Evolutionary conservation across 192 early-diverging fungal genomes (phyloP).

Genomic region (Endogone sp.): DNA sequence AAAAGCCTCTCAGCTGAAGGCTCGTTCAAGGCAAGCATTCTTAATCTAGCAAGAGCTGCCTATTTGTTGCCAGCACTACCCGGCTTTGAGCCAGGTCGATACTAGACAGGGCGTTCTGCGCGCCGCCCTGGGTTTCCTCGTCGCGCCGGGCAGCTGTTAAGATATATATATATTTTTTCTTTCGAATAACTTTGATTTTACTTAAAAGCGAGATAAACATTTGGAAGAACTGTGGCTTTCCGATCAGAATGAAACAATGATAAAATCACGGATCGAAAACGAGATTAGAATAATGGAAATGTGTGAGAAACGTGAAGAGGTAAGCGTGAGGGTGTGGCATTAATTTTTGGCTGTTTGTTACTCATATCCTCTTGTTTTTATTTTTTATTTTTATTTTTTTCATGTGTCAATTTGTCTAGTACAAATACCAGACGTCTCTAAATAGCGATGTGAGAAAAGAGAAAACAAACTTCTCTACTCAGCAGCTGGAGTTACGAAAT

Average conservation of each 20-base stretch:
- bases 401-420: neutral
- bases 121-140: slow-evolving; percentile 16
- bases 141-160: slow-evolving; percentile 5
- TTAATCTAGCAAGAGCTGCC: neutral
- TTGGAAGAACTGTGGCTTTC: too few relatives aligned
- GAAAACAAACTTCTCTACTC: neutral
- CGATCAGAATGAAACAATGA: too few relatives aligned
- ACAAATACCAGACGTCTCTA: neutral
- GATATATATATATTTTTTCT: neutral
- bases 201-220: too few relatives aligned
- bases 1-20: slow-evolving; percentile 10
- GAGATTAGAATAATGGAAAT: too few relatives aligned
- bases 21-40: slow-evolving; percentile 11
- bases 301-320: too few relatives aligned
- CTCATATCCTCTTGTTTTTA: too few relatives aligned
- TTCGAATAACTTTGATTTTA: too few relatives aligned
- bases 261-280: too few relatives aligned
- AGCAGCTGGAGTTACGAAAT: neutral
- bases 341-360: too few relatives aligned
- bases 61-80: slow-evolving; percentile 11
- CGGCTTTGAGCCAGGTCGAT: slow-evolving; percentile 20
- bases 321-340: too few relatives aligned
- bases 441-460: neutral
- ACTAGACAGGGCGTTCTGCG: slow-evolving; percentile 8
- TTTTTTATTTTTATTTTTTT: too few relatives aligned